Percentiles rank a stretch among this genome's conserved stretches.
Evolutionary conservation across 2,329 filamentous ascomycete genomes (phyloP).

Genomic region (Fusarium stilboides): DNA sequence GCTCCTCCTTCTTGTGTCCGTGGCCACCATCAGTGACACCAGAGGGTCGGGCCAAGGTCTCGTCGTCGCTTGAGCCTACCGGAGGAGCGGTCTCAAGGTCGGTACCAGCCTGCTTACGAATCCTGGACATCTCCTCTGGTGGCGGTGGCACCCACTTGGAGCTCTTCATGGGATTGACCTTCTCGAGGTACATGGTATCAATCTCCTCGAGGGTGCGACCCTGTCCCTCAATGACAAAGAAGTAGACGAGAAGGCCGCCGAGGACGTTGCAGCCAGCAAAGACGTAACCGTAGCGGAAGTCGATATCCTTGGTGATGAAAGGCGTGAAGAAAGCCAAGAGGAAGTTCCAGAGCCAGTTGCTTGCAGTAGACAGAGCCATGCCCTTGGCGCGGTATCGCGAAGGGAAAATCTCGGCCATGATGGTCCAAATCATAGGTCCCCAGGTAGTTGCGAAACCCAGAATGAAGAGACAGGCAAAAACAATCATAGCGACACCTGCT

Average conservation of each 20-base stretch:
- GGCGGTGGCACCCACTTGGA: conserved; percentile 65
- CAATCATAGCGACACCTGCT: conserved; percentile 73
- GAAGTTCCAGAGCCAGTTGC: conserved; percentile 82
- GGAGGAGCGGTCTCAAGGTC: conserved; percentile 52
- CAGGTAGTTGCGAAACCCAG: conserved; percentile 77
- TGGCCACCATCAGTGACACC: conserved; percentile 19
- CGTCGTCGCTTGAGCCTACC: conserved; percentile 32
- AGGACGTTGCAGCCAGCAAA: conserved; percentile 80
- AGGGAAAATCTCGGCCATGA: conserved; percentile 76
- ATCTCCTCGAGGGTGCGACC: conserved; percentile 84
- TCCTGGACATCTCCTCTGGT: conserved; percentile 61
- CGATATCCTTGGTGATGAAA: conserved; percentile 80
- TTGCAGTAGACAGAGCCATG: conserved; percentile 73
- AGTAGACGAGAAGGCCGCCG: conserved; percentile 77
- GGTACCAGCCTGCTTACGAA: conserved; percentile 59
- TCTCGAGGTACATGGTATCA: conserved; percentile 81
- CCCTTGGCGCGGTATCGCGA: conserved; percentile 72
- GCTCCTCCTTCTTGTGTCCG: conserved; percentile 35
- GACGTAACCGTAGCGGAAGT: conserved; percentile 82
- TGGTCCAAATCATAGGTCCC: conserved; percentile 76
- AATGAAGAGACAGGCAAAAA: conserved; percentile 76
- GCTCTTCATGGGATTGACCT: conserved; percentile 75
- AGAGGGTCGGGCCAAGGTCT: conserved; percentile 28
- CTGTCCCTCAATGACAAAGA: conserved; percentile 83
- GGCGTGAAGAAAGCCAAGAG: conserved; percentile 83